Evolutionary conservation across 768 basidiomycete genomes (phyloP), one percentile per base, ranked within the genome.

Genomic region (Russula olivacea): DNA sequence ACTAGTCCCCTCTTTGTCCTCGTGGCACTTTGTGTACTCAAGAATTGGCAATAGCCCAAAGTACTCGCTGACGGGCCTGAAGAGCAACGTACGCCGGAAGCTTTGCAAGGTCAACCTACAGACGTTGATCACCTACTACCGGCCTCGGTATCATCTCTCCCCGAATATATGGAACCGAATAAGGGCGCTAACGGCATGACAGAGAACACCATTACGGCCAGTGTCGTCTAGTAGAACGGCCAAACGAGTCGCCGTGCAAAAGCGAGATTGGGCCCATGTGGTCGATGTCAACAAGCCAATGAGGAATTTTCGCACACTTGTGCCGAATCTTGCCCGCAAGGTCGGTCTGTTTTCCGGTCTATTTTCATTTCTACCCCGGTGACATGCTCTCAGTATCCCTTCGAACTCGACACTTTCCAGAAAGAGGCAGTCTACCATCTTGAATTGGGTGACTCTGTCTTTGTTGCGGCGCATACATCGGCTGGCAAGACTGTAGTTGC

Each of bases 381-480:
- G 47, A 45, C 10, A 58, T 57, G 25, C 21, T 48, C 55, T 6
- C 67, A 93, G 94, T 99, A 98, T 75, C 95, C 97, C n/a, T 99
- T 99, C 75, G 93, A 97, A 71, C 81, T 99, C 34, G 97, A 99
- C 74, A 95, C 88, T 0, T 99, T 98, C 77, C 97, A 99, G 74
- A 98, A 98, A 73, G 93, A 98, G 72, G 97, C 97, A 1, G 92
- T 98, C 8, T 97, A 97, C 74, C 94, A 97, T 74, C 81, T 99
- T 19, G 97, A 99, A 74, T 85, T 91, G 79, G 97, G 95, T 10
- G 92, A 99, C 68, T 96, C 93, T 14, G 96, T 99, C 19, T 99
- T 99, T 72, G 95, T 99, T n/a, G 97, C 97, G 15, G 97, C 97
- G 6, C 97, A 99, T 75, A 99, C 97, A 4, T 95, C 92, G n/a